Base-by-base conservation (phyloP, 225 moss, liverwort and hornwort species). In the Polytrichum commune region DNA sequence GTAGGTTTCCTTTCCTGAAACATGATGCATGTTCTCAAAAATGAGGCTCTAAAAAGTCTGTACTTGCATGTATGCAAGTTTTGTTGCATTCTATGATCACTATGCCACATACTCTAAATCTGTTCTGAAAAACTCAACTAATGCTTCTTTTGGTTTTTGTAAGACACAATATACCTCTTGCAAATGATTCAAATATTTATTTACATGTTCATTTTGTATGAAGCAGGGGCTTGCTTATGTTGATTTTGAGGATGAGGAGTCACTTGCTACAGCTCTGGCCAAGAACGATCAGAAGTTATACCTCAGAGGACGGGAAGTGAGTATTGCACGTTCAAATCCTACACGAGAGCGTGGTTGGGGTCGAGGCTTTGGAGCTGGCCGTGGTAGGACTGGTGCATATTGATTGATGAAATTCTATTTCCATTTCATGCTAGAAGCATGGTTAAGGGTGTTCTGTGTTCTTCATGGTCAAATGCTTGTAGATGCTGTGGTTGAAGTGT, bases 151-250 rank as follows among this genome's bases (percentile, higher is more conserved):
- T 7, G 33, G 33, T 33, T 33, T 7, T 33, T 30, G 30, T 30
- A 32, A 32, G 33, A 33, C 33, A 33, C 33, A 33, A 8, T 33
- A 33, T 33, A 33, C 8, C 8, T 33, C 33, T 33, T 33, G 33
- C 8, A 33, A 33, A 33, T 8, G 33, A 1, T 8, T 33, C 8
- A 33, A 33, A 33, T 33, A 78, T 58, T 75, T 9, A 28, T 64
- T 56, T 55, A 30, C 27, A 61, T 26, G 25, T n/a, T 62, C 33
- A 33, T 26, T 65, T 75, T 72, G 54, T 71, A 64, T 58, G 54
- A 76, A 29, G 56, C 81, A 98, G 97, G 97, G 97, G 65, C 81
- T 98, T 53, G 97, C 95, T 19, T 98, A 98, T 75, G 95, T 95
- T 65, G 97, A 98, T 79, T 98, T 98, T 64, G 91, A 91, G 74